Evolutionary conservation across 148 eudicot species (phyloP), one percentile per base, ranked within the genome.

Genomic region (Fagopyrum esculentum): DNA sequence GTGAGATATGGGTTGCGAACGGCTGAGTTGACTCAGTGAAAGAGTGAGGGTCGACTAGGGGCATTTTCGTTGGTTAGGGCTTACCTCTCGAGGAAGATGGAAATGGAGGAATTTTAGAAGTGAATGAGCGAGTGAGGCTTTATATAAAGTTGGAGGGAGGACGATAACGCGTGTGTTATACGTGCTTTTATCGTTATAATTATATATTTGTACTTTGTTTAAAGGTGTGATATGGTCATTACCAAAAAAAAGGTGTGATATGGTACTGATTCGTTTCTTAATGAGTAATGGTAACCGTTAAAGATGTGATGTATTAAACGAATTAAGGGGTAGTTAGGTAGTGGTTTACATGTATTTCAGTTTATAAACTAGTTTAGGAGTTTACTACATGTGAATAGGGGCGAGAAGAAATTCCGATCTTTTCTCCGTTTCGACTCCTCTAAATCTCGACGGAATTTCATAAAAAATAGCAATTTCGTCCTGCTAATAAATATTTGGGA

Each of bases 41-140:
- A 12, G 87, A 84, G 81, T 84, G 87, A 2, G 87, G 87, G 69
- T 84, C 87, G 54, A 82, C 60, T 10, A 76, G 57, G 16, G 85
- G 77, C 87, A 84, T 84, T 74, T 75, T 30, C 40, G 61, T 40
- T 66, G 46, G 46, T 15, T 61, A 66, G 47, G 71, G 46, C 30
- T 66, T 66, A 61, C 45, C 69, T 61, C 43, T 61, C 44, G 45
- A 63, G 63, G 29, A 19, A 10, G 4, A 4, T 22, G 43, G 16
- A 30, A 63, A 30, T 57, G 63, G 63, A 7, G 29, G 6, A 7
- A 6, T 11, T 10, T n/a, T 5, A 16, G 59, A 55, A 55, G 59
- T 55, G 6, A 16, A 55, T 1, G 29, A 19, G 66, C 66, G 35
- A 59, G 66, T 9, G 35, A 35, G 22, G 35, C 35, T 59, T 59